Evolutionary conservation across 371 early-diverging fungal genomes (phyloP).

Genomic region (Conidiobolus incongruus): DNA sequence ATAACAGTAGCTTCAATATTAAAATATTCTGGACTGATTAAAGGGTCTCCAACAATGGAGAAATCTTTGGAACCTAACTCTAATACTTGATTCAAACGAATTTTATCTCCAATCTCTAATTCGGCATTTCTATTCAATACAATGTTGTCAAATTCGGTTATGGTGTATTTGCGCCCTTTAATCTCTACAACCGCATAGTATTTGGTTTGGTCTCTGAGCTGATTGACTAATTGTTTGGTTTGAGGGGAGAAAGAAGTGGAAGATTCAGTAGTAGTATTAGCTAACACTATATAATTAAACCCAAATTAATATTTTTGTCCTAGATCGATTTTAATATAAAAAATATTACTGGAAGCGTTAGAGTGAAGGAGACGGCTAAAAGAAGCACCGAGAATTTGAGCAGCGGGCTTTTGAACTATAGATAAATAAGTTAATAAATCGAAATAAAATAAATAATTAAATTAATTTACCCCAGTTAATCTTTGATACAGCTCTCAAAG

Average conservation of each 20-base stretch:
- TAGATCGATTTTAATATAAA: too few relatives aligned
- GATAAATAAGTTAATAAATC: too few relatives aligned
- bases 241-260: not conserved
- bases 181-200: conserved; percentile 78
- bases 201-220: conserved; percentile 26
- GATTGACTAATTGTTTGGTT: conserved; percentile 3
- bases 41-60: conserved; percentile 69
- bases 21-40: conserved; percentile 40
- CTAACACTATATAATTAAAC: too few relatives aligned
- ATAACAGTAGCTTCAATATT: conserved; percentile 66
- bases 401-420: too few relatives aligned
- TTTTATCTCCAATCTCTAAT: conserved; percentile 64
- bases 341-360: too few relatives aligned
- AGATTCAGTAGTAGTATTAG: too few relatives aligned
- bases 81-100: conserved; percentile 62
- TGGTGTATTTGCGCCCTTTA: conserved; percentile 65
- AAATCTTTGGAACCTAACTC: conserved; percentile 75
- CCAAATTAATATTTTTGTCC: too few relatives aligned
- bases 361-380: too few relatives aligned
- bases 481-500: too few relatives aligned
- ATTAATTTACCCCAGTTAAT: too few relatives aligned
- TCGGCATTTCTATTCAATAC: conserved; percentile 57
- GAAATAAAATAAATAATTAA: too few relatives aligned
- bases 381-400: too few relatives aligned
- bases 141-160: conserved; percentile 71